Evolutionary conservation across 805 yeast species (phyloP).

Genomic region (Cyberlindnera samutprakarnensis): DNA sequence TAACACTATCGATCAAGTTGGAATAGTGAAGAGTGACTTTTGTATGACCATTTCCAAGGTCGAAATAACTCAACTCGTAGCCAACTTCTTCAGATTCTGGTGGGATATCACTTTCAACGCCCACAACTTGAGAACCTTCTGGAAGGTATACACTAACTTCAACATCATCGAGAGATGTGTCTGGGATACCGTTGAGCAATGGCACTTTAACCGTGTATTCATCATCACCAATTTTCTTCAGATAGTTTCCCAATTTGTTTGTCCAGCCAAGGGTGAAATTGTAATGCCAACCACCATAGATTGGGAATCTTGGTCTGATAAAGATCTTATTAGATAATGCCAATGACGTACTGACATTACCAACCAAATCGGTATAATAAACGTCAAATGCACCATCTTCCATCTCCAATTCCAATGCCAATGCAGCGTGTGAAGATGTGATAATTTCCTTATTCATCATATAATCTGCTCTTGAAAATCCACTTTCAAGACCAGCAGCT

Average conservation of each 20-base stretch:
- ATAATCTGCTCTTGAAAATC: slow-evolving; percentile 79
- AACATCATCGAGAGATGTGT: slow-evolving; percentile 59
- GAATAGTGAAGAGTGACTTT: slow-evolving; percentile 52
- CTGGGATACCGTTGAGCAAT: slow-evolving; percentile 61
- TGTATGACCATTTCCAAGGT: slow-evolving; percentile 70
- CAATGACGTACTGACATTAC: slow-evolving; percentile 79
- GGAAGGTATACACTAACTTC: slow-evolving; percentile 67
- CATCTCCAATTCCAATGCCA: slow-evolving; percentile 51
- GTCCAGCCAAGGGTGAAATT: slow-evolving; percentile 97
- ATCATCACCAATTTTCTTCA: slow-evolving; percentile 32
- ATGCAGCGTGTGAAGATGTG: slow-evolving; percentile 51
- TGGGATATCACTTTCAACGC: slow-evolving; percentile 49
- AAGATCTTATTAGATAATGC: slow-evolving; percentile 33
- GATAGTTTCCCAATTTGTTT: slow-evolving; percentile 43
- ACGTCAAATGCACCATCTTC: slow-evolving; percentile 49
- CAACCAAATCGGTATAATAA: slow-evolving; percentile 84
- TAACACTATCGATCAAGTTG: slow-evolving; percentile 65
- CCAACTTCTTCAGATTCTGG: slow-evolving; percentile 23
- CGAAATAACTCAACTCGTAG: slow-evolving; percentile 55
- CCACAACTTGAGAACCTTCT: slow-evolving; percentile 65
- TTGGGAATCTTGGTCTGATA: slow-evolving; percentile 84
- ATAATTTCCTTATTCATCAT: slow-evolving; percentile 44
- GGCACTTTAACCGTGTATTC: slow-evolving; percentile 61
- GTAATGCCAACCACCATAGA: slow-evolving; percentile 94
- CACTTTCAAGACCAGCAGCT: slow-evolving; percentile 61